Base-by-base conservation (phyloP, 2,329 filamentous ascomycete species). In the Alternaria triticimaculans region DNA sequence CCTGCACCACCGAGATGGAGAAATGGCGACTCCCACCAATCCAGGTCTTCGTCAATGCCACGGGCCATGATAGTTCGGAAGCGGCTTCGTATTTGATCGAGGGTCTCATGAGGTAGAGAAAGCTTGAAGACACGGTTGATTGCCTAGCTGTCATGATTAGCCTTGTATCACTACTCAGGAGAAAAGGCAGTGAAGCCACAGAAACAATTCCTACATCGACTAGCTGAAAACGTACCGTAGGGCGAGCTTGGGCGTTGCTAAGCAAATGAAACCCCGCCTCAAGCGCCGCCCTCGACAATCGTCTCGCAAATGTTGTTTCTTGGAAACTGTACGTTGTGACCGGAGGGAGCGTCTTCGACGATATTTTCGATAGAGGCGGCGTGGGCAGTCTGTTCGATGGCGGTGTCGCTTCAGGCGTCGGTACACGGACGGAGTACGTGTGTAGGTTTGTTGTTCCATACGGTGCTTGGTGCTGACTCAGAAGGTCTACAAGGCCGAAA, bases 221-320 rank as follows among this genome's bases (percentile, higher is more conserved):
- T 37, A 53, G 14, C 20, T 53, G 60, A 12, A 28, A 56, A 63
- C 61, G 37, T 60, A 63, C 61, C 28, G 70, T 65, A 6, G 72
- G 78, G 7, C 65, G 69, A 26, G 72, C 55, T 65, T 73, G 55
- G 26, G 73, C 61, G 0, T 86, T 83, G 51, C 87, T 84, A 3
- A 92, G 82, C 1, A 94, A 79, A 3, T 82, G 80, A 60, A 89
- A 87, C 1, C 85, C 91, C 25, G 84, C 80, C 78, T 96, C 92
- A 1, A 89, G 70, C 3, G 88, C 84, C 57, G 84, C 84, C 45
- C 92, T 87, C 53, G 92, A 90, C 5, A 96, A 82, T 5, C 90
- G 86, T 8, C 92, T 87, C 11, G 89, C 88, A 69, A 96, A 94
- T 1, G 86, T 89, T 2, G 83, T 81, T 76, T 94, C 92, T 25